Base-by-base conservation (phyloP, 192 early-diverging fungal genomes). In the Mortierella antarctica region DNA sequence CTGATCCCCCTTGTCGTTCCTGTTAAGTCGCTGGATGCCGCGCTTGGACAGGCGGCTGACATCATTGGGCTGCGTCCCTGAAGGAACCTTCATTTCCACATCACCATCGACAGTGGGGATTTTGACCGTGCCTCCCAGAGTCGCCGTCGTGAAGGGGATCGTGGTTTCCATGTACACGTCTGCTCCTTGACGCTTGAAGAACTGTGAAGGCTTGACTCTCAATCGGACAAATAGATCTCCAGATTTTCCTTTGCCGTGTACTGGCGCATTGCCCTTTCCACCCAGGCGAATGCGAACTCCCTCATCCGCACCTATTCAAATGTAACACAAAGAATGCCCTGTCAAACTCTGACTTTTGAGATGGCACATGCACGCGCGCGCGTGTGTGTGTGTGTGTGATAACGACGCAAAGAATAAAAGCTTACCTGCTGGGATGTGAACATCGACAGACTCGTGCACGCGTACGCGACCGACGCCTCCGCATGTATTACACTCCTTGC, bases 41-140 rank as follows among this genome's bases (percentile, higher is more conserved):
- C 95, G 92, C 17, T 86, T 87, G 68, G 92, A 88, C 78, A 99
- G 82, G 17, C 89, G 77, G 62, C 92, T 93, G 57, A 91, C 86
- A 42, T 97, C 96, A n/a, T 91, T 92, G 0, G 98, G 96, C 76
- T 99, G 98, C 7, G 93, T 90, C 48, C 96, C 97, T 11, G 92
- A 61, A 18, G 91, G 91, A 51, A 99, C 81, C 56, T 90, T 94
- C 44, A 99, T 83, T 62, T 99, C 97, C 1, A 98, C 96, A 70
- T 97, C 95, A 42, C 98, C 97, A 79, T 99, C 97, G 9, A 99
- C 89, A 10, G 98, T 98, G 2, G 95, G 96, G 15, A 99, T 90
- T 7, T 91, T 87, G 7, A 98, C 81, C 2, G 85, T 86, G 55
- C 98, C 98, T 45, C 98, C 98, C 48, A 99, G 83, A 7, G 96